Evolutionary conservation across 1,284 basidiomycete species (phyloP), one percentile per base, ranked within the genome.

Genomic region (Trichosporon sp.): DNA sequence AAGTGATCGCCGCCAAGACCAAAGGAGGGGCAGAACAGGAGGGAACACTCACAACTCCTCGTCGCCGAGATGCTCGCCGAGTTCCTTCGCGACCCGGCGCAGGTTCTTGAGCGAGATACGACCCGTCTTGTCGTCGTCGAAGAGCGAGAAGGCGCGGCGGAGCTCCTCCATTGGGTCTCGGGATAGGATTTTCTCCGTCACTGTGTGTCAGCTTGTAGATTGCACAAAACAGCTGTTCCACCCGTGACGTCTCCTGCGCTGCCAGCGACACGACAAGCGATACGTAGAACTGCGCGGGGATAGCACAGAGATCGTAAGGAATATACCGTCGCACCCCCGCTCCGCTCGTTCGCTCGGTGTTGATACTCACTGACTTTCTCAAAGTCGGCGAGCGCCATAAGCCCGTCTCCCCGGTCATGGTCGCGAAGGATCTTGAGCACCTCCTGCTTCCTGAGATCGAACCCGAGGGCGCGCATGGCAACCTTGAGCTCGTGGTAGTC

Each of bases 401-500:
- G 84, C n/a, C 92, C 92, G 75, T 92, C 91, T 1, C 91, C 92
- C 85, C 94, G 93, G 82, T 98, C 96, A 80, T 96, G 89, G 79
- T 98, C 96, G 61, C 94, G 87, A 72, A 99, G 86, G 65, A 99
- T 88, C 84, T 98, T 98, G 76, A 99, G 86, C 68, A 99, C 96
- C 84, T 99, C 97, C 0, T 94, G 93, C 86, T 99, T 99, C 86
- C 98, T 98, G 83, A 98, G 85, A 83, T 98, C 97, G 81, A 99
- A 99, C 0, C 97, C 97, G 64, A 99, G 86, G 3, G 97, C 97
- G 65, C 97, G 89, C 93, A 99, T 95, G 61, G 96, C 95, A 76
- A 99, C 97, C 83, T 98, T 98, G 78, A 99, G 88, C 84, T 99
- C 97, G 85, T 99, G 96, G 85, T 98, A 99, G 85, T 96, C 95